These are phyloP conservation scores for Aureoboletus auriporus DNA, from an alignment of 768 basidiomycete species.

Conservation along the genomic window DNA sequence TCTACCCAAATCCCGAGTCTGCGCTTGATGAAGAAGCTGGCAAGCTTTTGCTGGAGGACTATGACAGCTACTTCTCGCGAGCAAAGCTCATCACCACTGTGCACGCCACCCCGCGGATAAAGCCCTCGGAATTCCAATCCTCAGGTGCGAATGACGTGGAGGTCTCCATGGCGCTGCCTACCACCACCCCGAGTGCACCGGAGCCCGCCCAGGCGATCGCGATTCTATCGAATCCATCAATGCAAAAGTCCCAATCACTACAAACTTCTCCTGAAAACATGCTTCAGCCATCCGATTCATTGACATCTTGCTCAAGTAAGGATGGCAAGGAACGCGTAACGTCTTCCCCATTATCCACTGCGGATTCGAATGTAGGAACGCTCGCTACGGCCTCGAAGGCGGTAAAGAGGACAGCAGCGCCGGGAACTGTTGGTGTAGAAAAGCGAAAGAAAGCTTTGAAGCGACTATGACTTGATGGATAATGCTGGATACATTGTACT, in stretches of 20 bases:
- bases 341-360: conserved; percentile 65
- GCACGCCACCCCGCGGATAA: conserved; percentile 78
- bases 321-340: conserved; percentile 55
- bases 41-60: conserved; percentile 85
- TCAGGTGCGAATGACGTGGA: conserved; percentile 32
- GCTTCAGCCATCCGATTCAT: conserved; percentile 37
- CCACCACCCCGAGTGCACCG: conserved; percentile 16
- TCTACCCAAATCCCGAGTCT: conserved; percentile 95
- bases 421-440: conserved; percentile 57
- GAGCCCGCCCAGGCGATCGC: conserved; percentile 31
- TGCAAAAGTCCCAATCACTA: conserved; percentile 42
- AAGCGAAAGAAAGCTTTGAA: conserved; percentile 90
- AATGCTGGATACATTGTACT: conserved; percentile 6
- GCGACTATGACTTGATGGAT: conserved; percentile 45
- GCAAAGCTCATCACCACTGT: conserved; percentile 88
- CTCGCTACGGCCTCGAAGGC: conserved; percentile 48
- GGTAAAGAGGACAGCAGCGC: conserved; percentile 60
- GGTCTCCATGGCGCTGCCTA: conserved; percentile 9
- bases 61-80: conserved; percentile 80
- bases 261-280: conserved; percentile 37
- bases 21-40: conserved; percentile 96
- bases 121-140: conserved; percentile 68
- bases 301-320: conserved; percentile 27
- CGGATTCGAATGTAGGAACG: conserved; percentile 62
- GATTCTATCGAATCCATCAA: conserved; percentile 38